Conservation (phyloP, 116 monocot species). For the Iris pallida region DNA sequence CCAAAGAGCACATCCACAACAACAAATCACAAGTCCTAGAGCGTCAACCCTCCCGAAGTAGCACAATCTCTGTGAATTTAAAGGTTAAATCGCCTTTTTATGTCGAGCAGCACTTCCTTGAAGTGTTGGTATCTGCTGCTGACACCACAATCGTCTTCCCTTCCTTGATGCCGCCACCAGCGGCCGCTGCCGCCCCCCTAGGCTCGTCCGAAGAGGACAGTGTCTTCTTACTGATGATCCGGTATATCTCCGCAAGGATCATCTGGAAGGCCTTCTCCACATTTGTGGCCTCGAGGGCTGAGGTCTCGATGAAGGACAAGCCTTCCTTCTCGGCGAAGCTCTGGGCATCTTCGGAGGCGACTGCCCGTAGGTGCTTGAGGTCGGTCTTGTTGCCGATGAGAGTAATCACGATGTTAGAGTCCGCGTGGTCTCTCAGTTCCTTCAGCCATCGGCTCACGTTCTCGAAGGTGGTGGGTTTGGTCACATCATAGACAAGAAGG, state of each 20-base stretch:
- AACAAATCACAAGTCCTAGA: no score
- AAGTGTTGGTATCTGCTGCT: slow-evolving; percentile 16
- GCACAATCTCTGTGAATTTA: not conserved
- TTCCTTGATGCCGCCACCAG: slow-evolving; percentile 30
- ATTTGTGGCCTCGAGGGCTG: slow-evolving; percentile 55
- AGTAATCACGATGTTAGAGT: slow-evolving; percentile 57
- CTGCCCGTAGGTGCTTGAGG: slow-evolving; percentile 51
- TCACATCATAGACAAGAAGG: slow-evolving; percentile 43
- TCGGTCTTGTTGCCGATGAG: slow-evolving; percentile 59
- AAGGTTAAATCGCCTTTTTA: slow-evolving; percentile 1
- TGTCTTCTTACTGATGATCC: slow-evolving; percentile 50
- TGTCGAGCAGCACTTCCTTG: slow-evolving; percentile 39
- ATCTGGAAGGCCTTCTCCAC: slow-evolving; percentile 61
- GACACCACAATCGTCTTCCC: slow-evolving; percentile 48
- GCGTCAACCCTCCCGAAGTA: no score
- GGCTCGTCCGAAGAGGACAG: slow-evolving; percentile 19
- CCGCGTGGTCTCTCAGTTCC: slow-evolving; percentile 48
- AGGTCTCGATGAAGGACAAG: slow-evolving; percentile 59
- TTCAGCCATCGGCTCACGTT: slow-evolving; percentile 45
- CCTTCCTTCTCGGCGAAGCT: slow-evolving; percentile 58
- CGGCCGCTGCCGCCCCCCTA: slow-evolving; percentile 1
- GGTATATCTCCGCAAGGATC: slow-evolving; percentile 38
- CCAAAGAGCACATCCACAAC: no score
- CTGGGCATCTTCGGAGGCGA: slow-evolving; percentile 45
- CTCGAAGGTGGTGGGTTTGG: slow-evolving; percentile 39